Conservation (phyloP, 345 rosid genomes). For the Kandelia obovata region DNA sequence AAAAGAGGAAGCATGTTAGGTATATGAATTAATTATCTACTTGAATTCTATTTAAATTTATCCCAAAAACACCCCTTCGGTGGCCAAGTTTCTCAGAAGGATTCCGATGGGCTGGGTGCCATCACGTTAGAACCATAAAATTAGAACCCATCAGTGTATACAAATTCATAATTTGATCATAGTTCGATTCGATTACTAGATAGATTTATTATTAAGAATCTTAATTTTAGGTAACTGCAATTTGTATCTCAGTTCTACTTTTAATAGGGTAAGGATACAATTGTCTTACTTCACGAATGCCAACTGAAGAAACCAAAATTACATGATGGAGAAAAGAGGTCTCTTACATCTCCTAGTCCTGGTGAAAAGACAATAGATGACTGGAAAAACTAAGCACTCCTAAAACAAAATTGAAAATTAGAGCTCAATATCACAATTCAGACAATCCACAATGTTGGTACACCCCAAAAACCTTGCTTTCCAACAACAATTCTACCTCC, state of each 20-base stretch:
- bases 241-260: not conserved
- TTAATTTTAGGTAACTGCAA: not conserved
- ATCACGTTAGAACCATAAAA: too few species aligned
- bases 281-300: conserved; percentile 9
- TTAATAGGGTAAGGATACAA: conserved; percentile 2
- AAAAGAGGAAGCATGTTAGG: too few species aligned
- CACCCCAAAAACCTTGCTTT: conserved; percentile 5
- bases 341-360: conserved; percentile 11
- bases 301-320: not conserved
- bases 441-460: conserved; percentile 10
- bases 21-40: too few species aligned
- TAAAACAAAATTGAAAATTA: not conserved
- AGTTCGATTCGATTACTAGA: too few species aligned
- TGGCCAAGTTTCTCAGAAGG: too few species aligned
- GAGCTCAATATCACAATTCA: conserved; percentile 11
- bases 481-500: conserved; percentile 45
- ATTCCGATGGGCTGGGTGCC: too few species aligned
- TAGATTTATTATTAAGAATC: too few species aligned
- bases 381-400: not conserved
- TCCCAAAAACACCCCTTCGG: too few species aligned
- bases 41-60: too few species aligned
- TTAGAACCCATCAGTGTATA: too few species aligned
- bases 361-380: not conserved
- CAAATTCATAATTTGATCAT: too few species aligned
- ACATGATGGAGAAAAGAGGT: not conserved